These are phyloP conservation scores for Penicillium angulare DNA, from an alignment of 495 filamentous ascomycete species.

Conservation along the genomic window DNA sequence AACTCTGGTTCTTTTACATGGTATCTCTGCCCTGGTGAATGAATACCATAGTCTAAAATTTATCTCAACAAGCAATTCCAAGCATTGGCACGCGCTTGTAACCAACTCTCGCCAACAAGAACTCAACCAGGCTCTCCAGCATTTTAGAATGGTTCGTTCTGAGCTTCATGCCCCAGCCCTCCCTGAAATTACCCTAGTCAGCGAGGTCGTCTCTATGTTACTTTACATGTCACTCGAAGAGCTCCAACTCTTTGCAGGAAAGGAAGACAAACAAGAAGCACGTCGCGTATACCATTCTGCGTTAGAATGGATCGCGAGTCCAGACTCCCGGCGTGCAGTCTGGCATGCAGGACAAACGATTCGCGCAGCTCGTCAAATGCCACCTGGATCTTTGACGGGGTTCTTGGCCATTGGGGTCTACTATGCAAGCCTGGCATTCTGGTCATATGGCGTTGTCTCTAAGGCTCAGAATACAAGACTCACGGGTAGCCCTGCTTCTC, in stretches of 20 bases:
- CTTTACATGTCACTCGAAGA: conserved; percentile 62
- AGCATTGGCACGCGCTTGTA: conserved; percentile 46
- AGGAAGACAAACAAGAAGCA: conserved; percentile 61
- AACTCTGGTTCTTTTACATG: conserved; percentile 53
- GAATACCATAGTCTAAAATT: conserved; percentile 59
- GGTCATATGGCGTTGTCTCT: conserved; percentile 56
- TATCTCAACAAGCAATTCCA: conserved; percentile 38
- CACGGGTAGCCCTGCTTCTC: conserved; percentile 9
- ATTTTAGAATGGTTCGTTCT: conserved; percentile 41
- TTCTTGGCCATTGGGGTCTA: conserved; percentile 61
- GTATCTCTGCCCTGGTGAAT: conserved; percentile 56
- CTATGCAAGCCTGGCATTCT: conserved; percentile 58
- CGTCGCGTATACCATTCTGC: conserved; percentile 51
- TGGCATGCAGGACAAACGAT: conserved; percentile 65
- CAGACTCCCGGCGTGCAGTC: conserved; percentile 53
- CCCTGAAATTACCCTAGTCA: conserved; percentile 41
- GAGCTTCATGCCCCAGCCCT: conserved; percentile 17
- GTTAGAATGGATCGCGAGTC: conserved; percentile 50
- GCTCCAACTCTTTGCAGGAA: conserved; percentile 62
- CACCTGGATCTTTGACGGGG: conserved; percentile 47
- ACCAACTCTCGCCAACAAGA: conserved; percentile 53
- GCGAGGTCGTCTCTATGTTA: conserved; percentile 58
- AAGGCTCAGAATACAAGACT: conserved; percentile 27
- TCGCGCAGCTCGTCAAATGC: conserved; percentile 49
- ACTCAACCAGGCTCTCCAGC: conserved; percentile 41